A percentile compares a stretch with the other conserved stretches of the same genome.
Evolutionary conservation across 306 rosid genomes (phyloP).

Genomic region (Medicago arabica): DNA sequence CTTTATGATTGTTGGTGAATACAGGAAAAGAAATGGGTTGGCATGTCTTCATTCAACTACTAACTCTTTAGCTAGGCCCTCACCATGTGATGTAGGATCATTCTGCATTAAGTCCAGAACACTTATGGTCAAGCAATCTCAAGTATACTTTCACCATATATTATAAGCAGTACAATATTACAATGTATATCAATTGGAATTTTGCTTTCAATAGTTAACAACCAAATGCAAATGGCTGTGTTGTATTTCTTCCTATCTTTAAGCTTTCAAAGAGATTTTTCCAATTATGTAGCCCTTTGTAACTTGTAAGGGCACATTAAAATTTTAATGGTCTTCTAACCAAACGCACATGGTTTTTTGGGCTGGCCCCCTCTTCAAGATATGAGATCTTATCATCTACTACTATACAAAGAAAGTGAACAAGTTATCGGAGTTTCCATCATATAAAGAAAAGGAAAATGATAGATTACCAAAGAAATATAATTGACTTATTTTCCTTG

Average conservation of each 20-base stretch:
- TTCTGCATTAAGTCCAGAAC: conserved; percentile 40
- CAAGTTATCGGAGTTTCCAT: conserved; percentile 8
- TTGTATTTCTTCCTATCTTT: conserved; percentile 28
- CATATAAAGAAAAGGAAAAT: conserved; percentile 31
- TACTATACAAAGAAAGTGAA: conserved; percentile 35
- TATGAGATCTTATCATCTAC: conserved; percentile 30
- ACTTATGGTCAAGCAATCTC: conserved; percentile 34
- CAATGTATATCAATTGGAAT: conserved; percentile 21
- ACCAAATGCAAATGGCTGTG: background rate
- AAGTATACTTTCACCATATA: conserved; percentile 7
- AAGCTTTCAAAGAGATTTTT: conserved; percentile 24
- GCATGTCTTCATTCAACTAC: conserved; percentile 47
- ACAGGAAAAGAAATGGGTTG: conserved; percentile 38
- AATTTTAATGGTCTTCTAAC: background rate
- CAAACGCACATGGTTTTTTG: conserved; percentile 45
- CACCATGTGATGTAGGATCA: conserved; percentile 52
- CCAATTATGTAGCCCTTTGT: conserved; percentile 9
- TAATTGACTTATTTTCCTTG: too few relatives aligned
- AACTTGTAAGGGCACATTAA: background rate
- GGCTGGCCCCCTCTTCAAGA: conserved; percentile 39
- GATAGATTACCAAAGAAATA: conserved; percentile 17
- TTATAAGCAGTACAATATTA: conserved; percentile 15
- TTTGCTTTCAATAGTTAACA: conserved; percentile 34
- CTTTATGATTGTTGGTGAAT: conserved; percentile 45
- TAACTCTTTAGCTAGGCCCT: conserved; percentile 46